Evolutionary conservation across 2,329 filamentous ascomycete genomes (phyloP), one percentile per base, ranked within the genome.

Genomic region (Helotiales sp.): DNA sequence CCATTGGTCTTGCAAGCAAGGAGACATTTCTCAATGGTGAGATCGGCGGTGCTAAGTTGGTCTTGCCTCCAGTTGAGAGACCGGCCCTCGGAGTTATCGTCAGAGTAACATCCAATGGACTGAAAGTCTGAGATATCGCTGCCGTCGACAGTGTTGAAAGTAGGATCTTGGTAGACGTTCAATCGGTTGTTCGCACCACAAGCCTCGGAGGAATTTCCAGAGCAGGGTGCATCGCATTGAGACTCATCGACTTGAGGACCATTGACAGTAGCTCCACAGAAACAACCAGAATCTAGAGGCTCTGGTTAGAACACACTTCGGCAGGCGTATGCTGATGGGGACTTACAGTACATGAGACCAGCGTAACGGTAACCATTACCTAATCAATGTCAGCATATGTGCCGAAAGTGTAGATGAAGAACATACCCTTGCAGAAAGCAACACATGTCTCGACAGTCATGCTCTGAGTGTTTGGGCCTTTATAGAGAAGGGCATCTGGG

Each of bases 21-120:
- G 58, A 77, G 68, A 50, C 75, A 75, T 17, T 64, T 66, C 30
- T 68, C 63, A 13, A 70, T 66, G 6, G 73, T 75, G 38, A 76
- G 56, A 22, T 64, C 65, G 9, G 59, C 49, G 22, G 61, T 52
- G 56, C 65, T 68, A 19, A 77, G 49, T 51, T 67, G 65, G 51
- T 68, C 59, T 69, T 69, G 64, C 68, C 68, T 68, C 71, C 62
- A 69, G 60, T 61, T 63, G 58, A 69, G 57, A 57, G 62, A 61
- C 4, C 67, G 65, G 13, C 67, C 67, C 27, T 46, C 60, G 1
- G 68, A 56, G n/a, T n/a, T n/a, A 44, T 71, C 69, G 57, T 78
- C 74, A 40, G 69, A 70, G 60, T 76, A 78, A 58, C 76, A 79
- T 52, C 76, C 76, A 46, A 72, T 57, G 24, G 71, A 25, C 33